Evolutionary conservation across 106 monocot genomes (phyloP), one percentile per base, ranked within the genome.

Genomic region (Posidonia australis): DNA sequence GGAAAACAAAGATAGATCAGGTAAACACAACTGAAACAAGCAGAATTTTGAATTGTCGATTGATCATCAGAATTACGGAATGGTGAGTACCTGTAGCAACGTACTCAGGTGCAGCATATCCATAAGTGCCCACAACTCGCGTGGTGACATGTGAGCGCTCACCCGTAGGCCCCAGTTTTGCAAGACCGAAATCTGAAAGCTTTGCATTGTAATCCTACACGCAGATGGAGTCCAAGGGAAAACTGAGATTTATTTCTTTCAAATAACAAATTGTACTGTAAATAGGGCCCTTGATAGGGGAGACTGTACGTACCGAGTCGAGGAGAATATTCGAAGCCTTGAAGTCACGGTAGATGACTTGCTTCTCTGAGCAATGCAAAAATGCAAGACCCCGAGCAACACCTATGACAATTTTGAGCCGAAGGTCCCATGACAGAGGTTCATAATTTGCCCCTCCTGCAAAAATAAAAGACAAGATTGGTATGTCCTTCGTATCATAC

Each of bases 61-160:
- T n/a, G n/a, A n/a, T n/a, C n/a, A n/a, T n/a, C n/a, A n/a, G n/a
- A n/a, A n/a, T n/a, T n/a, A n/a, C n/a, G n/a, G n/a, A n/a, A n/a
- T n/a, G n/a, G n/a, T n/a, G n/a, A n/a, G 6, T 46, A 86, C 86
- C 86, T 56, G 87, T 88, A 7, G 83, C 72, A 17, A 81, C 73
- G 78, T 88, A 88, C 65, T 88, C 87, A 1, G 87, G 87, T 29
- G 87, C 87, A n/a, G 80, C 87, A 58, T 88, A 88, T 13, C 87
- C 87, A 22, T 70, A 78, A 2, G 87, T 88, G 21, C 87, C 87
- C 78, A 79, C 78, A 30, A 88, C 59, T 67, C 87, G 60, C 0
- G 87, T 88, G 6, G 81, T 81, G 27, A 88, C 67, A 23, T 88
- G 83, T 16, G 83, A 67, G 24, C 60, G 58, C 14, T 70, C 74